Conservation (phyloP, 73 alveolate species). For the Paramecium primaurelia region DNA sequence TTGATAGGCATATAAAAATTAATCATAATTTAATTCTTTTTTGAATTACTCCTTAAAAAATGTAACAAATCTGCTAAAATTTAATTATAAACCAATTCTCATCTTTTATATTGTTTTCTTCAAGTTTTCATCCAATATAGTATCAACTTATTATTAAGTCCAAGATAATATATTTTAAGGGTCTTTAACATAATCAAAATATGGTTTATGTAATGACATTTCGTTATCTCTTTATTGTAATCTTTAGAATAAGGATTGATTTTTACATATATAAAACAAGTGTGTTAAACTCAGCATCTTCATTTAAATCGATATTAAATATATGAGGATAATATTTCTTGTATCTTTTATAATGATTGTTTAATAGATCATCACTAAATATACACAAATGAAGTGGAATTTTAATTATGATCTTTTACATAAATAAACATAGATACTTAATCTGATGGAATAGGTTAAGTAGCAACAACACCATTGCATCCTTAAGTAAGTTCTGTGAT, state of each 20-base stretch:
- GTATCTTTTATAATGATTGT: not conserved
- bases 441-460: not conserved
- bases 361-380: not conserved
- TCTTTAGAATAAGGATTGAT: not conserved
- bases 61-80: not conserved
- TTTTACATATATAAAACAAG: not conserved
- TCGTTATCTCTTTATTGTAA: not conserved
- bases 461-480: not conserved
- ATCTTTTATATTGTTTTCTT: not conserved
- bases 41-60: not conserved
- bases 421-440: not conserved
- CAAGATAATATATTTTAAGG: conserved; percentile 8
- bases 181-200: conserved; percentile 15
- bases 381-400: not conserved
- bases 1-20: conserved; percentile 19
- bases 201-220: not conserved
- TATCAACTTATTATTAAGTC: not conserved
- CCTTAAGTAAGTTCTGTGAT: not conserved
- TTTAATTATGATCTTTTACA: not conserved
- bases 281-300: conserved; percentile 3
- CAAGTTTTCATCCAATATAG: not conserved
- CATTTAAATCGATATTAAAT: not conserved
- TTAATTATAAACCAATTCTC: not conserved
- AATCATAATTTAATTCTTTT: not conserved
- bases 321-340: conserved; percentile 22